Conservation (phyloP, 192 early-diverging fungal genomes). For the Jimgerdemannia lactiflua region DNA sequence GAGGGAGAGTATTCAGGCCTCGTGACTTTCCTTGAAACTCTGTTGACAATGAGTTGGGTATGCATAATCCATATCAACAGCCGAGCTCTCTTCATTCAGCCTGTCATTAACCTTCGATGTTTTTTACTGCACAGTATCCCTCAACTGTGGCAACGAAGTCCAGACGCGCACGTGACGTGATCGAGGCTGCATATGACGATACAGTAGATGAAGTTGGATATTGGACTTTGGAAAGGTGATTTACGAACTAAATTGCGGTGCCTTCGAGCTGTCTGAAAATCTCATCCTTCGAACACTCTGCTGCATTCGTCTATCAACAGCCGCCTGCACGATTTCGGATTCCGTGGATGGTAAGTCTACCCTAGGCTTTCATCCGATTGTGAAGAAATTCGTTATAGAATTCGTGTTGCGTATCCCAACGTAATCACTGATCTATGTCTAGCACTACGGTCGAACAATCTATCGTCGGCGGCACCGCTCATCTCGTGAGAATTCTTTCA, state of each 20-base stretch:
- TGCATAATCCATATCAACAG: not conserved
- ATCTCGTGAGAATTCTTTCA: conserved; percentile 49
- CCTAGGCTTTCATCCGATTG: not conserved
- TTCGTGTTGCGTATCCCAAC: not conserved
- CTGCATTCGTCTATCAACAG: conserved; percentile 11
- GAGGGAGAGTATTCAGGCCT: conserved; percentile 66
- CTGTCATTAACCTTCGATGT: not conserved
- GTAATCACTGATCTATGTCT: conserved; percentile 1
- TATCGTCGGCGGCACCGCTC: conserved; percentile 80
- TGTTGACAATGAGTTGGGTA: conserved; percentile 82
- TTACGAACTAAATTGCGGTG: not conserved
- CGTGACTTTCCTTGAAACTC: conserved; percentile 81
- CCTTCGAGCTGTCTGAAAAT: not conserved
- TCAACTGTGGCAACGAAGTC: conserved; percentile 84
- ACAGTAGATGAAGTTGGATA: conserved; percentile 60
- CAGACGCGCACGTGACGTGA: conserved; percentile 55
- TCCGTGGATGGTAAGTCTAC: conserved; percentile 60
- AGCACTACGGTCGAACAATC: conserved; percentile 81
- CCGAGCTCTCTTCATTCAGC: not conserved
- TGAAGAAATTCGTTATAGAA: not conserved
- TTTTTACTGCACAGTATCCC: conserved; percentile 57
- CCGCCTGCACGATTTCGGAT: conserved; percentile 90
- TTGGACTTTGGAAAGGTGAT: conserved; percentile 52
- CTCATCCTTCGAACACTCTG: conserved; percentile 2
- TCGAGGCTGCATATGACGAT: conserved; percentile 57